Conservation (phyloP, 805 yeast species). For the Candida michaelii region DNA sequence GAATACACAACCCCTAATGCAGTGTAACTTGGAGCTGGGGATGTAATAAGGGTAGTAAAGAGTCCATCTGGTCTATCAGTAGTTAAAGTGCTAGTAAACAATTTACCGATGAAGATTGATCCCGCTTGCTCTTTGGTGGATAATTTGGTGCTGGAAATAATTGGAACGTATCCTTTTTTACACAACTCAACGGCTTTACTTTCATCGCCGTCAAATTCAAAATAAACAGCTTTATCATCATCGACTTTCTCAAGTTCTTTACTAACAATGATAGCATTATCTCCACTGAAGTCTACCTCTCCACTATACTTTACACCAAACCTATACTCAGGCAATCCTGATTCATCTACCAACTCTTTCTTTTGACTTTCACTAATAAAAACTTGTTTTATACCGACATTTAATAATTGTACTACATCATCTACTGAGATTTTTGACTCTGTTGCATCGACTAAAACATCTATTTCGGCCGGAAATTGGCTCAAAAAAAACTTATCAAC, state of each 20-base stretch:
- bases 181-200: slow-evolving; percentile 28
- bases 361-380: slow-evolving; percentile 35
- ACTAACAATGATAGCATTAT: slow-evolving; percentile 21
- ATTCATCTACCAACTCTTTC: slow-evolving; percentile 28
- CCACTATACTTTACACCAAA: slow-evolving; percentile 29
- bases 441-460: slow-evolving; percentile 32
- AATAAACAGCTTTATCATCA: slow-evolving; percentile 34
- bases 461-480: slow-evolving; percentile 29
- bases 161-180: slow-evolving; percentile 29
- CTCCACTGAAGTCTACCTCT: slow-evolving; percentile 9
- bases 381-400: slow-evolving; percentile 56
- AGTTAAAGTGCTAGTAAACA: slow-evolving; percentile 52
- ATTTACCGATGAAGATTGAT: slow-evolving; percentile 36
- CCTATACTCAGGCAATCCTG: slow-evolving; percentile 55
- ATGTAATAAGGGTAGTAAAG: slow-evolving; percentile 78
- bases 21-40: slow-evolving; percentile 54
- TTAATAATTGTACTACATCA: slow-evolving; percentile 50
- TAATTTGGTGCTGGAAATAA: slow-evolving; percentile 25
- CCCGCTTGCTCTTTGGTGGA: slow-evolving; percentile 19
- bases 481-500: slow-evolving; percentile 31
- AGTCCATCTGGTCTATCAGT: slow-evolving; percentile 89
- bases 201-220: slow-evolving; percentile 19
- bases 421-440: slow-evolving; percentile 37
- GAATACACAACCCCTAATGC: slow-evolving; percentile 89
- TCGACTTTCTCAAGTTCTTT: slow-evolving; percentile 18